Evolutionary conservation across 2,329 filamentous ascomycete species (phyloP).

Genomic region (Sphaerulina vaccinii): DNA sequence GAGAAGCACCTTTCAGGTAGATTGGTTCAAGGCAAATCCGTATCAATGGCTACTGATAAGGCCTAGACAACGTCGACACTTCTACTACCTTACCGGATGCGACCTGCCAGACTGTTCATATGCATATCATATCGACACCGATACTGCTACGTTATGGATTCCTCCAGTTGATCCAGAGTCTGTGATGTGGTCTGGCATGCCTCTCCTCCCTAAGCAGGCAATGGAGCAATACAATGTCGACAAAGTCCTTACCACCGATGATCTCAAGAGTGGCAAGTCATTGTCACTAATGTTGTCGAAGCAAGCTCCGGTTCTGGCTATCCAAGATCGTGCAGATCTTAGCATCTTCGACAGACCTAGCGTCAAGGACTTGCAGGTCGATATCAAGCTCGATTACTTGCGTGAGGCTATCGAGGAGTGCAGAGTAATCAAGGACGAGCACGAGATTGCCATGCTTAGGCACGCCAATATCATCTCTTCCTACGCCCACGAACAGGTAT

Average conservation of each 20-base stretch:
- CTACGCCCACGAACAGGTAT: constrained; percentile 72
- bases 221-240: constrained; percentile 60
- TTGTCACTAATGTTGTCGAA: constrained; percentile 47
- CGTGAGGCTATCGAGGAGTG: constrained; percentile 73
- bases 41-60: constrained; percentile 40
- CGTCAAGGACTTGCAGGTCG: constrained; percentile 65
- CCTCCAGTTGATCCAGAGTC: constrained; percentile 83
- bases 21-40: background rate
- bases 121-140: constrained; percentile 74
- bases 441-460: constrained; percentile 80
- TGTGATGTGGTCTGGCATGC: constrained; percentile 96
- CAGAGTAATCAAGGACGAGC: constrained; percentile 77
- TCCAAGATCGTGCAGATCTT: constrained; percentile 66
- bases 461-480: constrained; percentile 79
- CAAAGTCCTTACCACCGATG: constrained; percentile 50
- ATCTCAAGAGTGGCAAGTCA: constrained; percentile 72
- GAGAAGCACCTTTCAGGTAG: constrained; percentile 65
- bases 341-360: constrained; percentile 53
- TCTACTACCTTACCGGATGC: constrained; percentile 92
- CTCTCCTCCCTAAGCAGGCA: constrained; percentile 73
- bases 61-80: constrained; percentile 59
- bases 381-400: constrained; percentile 58
- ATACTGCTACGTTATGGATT: constrained; percentile 83
- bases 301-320: constrained; percentile 62
- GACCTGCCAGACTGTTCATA: constrained; percentile 77